Conservation (phyloP, 176 grass and related monocot genomes). For the Coix lacrymajobi region DNA sequence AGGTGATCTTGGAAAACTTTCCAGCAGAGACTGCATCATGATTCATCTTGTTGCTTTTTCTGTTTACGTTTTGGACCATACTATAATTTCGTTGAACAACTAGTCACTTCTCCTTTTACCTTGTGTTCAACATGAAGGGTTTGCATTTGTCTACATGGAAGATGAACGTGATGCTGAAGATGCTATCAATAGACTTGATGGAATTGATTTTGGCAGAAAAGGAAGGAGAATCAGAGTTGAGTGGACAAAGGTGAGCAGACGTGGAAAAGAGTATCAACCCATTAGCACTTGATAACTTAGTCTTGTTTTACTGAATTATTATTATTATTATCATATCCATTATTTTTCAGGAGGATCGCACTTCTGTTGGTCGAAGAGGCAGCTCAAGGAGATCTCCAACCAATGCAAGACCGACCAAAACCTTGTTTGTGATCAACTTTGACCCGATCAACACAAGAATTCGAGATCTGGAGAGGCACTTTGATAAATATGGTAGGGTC, state of each 20-base stretch:
- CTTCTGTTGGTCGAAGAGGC: conserved; percentile 52
- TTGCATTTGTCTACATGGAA: conserved; percentile 99
- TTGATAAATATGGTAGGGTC: conserved; percentile 87
- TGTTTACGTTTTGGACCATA: background rate
- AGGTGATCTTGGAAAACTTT: conserved; percentile 32
- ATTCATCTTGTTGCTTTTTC: background rate
- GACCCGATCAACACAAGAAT: conserved; percentile 89
- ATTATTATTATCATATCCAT: background rate
- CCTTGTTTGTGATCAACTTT: conserved; percentile 98
- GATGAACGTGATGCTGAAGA: conserved; percentile 91
- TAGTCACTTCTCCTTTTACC: background rate
- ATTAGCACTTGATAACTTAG: background rate
- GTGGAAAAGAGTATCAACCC: conserved; percentile 2
- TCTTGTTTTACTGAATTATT: conserved; percentile 4
- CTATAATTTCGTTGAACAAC: conserved; percentile 9
- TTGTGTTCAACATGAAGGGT: conserved; percentile 52
- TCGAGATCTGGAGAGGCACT: conserved; percentile 87
- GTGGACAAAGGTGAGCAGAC: conserved; percentile 69
- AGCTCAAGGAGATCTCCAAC: conserved; percentile 70
- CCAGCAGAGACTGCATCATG: conserved; percentile 16
- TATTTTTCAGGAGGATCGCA: conserved; percentile 74
- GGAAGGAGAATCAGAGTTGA: conserved; percentile 81
- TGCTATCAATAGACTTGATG: conserved; percentile 79
- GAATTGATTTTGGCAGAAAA: conserved; percentile 91
- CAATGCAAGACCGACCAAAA: conserved; percentile 76